Conservation (phyloP, 768 basidiomycete species). For the Termitomyces sp. region DNA sequence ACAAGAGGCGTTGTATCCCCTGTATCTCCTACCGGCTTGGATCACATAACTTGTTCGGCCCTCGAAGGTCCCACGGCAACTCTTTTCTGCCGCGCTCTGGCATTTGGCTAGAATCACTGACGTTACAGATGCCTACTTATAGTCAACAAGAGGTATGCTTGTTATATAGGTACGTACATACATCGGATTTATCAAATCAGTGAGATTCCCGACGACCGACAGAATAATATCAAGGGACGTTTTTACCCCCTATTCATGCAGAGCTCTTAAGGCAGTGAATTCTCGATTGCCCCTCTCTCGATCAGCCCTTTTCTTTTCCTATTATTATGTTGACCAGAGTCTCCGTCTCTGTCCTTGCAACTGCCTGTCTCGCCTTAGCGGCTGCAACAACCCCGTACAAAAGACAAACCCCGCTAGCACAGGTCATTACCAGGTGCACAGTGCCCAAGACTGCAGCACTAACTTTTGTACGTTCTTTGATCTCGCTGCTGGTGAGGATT, state of each 20-base stretch:
- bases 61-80: too few species aligned
- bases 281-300: not conserved
- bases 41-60: too few species aligned
- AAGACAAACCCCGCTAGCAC: slow-evolving; percentile 10
- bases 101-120: not conserved
- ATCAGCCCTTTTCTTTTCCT: not conserved
- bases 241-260: slow-evolving; percentile 1
- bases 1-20: too few species aligned
- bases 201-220: not conserved
- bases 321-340: slow-evolving; percentile 10
- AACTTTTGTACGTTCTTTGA: slow-evolving; percentile 17
- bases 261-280: not conserved
- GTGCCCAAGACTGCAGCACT: slow-evolving; percentile 19
- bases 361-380: slow-evolving; percentile 7
- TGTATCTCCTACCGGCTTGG: too few species aligned
- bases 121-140: not conserved
- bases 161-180: slow-evolving; percentile 1
- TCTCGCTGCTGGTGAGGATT: not conserved
- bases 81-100: not conserved
- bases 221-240: slow-evolving; percentile 5
- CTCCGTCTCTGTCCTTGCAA: slow-evolving; percentile 3
- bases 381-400: slow-evolving; percentile 13
- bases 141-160: not conserved
- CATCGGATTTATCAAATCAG: not conserved
- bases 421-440: slow-evolving; percentile 18